Evolutionary conservation across 1,284 basidiomycete species (phyloP).

Genomic region (Trichosporon sp.): DNA sequence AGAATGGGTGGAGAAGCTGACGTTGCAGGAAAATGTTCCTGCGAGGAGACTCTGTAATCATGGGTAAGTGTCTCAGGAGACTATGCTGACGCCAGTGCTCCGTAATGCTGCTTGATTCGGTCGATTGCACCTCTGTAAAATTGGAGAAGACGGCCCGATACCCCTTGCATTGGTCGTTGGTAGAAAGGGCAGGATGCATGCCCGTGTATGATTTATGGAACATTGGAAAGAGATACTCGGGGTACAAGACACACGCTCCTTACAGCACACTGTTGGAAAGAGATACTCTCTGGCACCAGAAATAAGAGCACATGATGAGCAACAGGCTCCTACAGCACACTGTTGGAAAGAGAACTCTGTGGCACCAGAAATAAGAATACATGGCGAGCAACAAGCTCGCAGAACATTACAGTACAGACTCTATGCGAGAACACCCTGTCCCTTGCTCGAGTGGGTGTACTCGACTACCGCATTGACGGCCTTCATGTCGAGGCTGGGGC

Average conservation of each 20-base stretch:
- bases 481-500: slow-evolving; percentile 61
- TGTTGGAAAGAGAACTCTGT: no score
- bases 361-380: slow-evolving; percentile 15
- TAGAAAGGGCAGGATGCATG: slow-evolving; percentile 26
- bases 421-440: slow-evolving; percentile 45
- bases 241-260: no score
- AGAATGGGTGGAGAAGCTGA: slow-evolving; percentile 45
- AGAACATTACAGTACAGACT: neutral
- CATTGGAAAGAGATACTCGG: no score
- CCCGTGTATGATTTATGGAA: slow-evolving; percentile 27
- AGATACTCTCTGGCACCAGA: neutral
- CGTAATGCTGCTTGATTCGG: slow-evolving; percentile 72
- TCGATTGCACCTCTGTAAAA: neutral
- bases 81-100: slow-evolving; percentile 63
- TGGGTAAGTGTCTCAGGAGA: slow-evolving; percentile 66
- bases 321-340: neutral
- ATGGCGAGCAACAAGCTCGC: slow-evolving; percentile 1
- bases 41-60: slow-evolving; percentile 91
- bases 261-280: no score
- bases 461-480: slow-evolving; percentile 51
- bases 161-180: slow-evolving; percentile 26
- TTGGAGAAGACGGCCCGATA: slow-evolving; percentile 26
- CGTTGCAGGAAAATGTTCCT: slow-evolving; percentile 54
- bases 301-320: slow-evolving; percentile 16
- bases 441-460: slow-evolving; percentile 47